Evolutionary conservation across 768 basidiomycete genomes (phyloP).

Genomic region (Clavaria fumosa): DNA sequence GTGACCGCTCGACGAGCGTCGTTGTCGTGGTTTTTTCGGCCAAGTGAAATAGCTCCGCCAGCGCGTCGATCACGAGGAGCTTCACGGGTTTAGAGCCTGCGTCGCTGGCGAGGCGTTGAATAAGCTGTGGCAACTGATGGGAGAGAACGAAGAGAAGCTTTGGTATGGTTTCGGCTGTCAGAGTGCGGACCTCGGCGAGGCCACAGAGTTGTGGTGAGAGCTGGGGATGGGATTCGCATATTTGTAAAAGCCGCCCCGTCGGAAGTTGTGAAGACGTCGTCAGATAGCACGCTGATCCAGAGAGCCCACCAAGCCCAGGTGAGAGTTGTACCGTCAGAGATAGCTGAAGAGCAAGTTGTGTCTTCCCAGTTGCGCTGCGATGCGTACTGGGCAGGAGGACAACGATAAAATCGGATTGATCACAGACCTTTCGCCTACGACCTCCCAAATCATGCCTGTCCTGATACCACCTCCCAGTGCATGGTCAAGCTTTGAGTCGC

Average conservation of each 20-base stretch:
- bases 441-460: slow-evolving; percentile 73
- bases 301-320: slow-evolving; percentile 34
- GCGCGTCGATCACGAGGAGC: slow-evolving; percentile 74
- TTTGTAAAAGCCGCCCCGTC: slow-evolving; percentile 52
- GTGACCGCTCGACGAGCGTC: slow-evolving; percentile 60
- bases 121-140: slow-evolving; percentile 36
- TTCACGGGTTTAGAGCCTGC: slow-evolving; percentile 41
- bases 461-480: slow-evolving; percentile 67
- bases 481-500: slow-evolving; percentile 52
- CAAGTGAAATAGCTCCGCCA: slow-evolving; percentile 73
- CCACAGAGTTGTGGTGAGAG: slow-evolving; percentile 28
- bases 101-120: slow-evolving; percentile 20
- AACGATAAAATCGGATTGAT: slow-evolving; percentile 4
- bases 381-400: neutral
- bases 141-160: slow-evolving; percentile 41
- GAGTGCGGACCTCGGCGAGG: slow-evolving; percentile 46
- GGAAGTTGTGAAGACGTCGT: slow-evolving; percentile 58
- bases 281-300: slow-evolving; percentile 62
- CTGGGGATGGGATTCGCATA: slow-evolving; percentile 35
- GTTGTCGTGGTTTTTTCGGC: slow-evolving; percentile 39
- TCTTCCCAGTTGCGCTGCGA: slow-evolving; percentile 83
- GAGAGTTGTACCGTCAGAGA: slow-evolving; percentile 69
- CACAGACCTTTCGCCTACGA: slow-evolving; percentile 75
- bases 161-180: slow-evolving; percentile 37
- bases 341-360: slow-evolving; percentile 78